phyloP scores from a whole-genome alignment of 768 basidiomycete species.

The Suillus clintonianus region DNA sequence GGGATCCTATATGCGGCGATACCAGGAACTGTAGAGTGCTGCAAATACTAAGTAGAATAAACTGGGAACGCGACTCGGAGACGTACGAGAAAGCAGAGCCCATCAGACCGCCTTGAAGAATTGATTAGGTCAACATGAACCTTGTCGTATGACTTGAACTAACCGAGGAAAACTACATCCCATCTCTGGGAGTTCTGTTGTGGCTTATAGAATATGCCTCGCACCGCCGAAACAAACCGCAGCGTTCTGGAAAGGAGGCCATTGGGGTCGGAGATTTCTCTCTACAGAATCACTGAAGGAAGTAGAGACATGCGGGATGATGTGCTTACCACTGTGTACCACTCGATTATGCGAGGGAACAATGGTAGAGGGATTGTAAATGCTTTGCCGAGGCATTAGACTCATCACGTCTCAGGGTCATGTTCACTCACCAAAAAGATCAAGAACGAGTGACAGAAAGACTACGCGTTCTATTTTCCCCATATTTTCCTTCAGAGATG shows the following conservation, averaged over 20 bases:
- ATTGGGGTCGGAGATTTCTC: constrained; percentile 68
- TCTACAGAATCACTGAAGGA: constrained; percentile 37
- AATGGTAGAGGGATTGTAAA: constrained; percentile 96
- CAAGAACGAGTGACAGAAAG: constrained; percentile 87
- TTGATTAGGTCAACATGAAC: neutral
- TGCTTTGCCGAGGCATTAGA: constrained; percentile 46
- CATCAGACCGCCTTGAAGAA: constrained; percentile 73
- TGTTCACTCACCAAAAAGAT: constrained; percentile 65
- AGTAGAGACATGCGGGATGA: too few species aligned
- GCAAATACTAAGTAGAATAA: constrained; percentile 33
- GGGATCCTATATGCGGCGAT: constrained; percentile 76
- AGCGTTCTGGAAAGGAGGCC: constrained; percentile 78
- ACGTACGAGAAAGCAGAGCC: constrained; percentile 91
- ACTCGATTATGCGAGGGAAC: constrained; percentile 96
- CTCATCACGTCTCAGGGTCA: neutral
- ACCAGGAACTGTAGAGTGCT: constrained; percentile 85
- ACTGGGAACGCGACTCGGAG: constrained; percentile 26
- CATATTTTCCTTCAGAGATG: constrained; percentile 38
- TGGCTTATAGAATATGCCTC: constrained; percentile 65
- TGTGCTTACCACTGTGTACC: constrained; percentile 72
- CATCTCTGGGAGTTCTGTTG: constrained; percentile 71
- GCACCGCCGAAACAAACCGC: constrained; percentile 60
- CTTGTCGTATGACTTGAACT: neutral
- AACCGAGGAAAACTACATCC: constrained; percentile 93
- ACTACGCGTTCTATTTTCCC: constrained; percentile 76